These are phyloP conservation scores for Taphrina populina DNA, from an alignment of 1,139 yeast species.

Conservation along the genomic window DNA sequence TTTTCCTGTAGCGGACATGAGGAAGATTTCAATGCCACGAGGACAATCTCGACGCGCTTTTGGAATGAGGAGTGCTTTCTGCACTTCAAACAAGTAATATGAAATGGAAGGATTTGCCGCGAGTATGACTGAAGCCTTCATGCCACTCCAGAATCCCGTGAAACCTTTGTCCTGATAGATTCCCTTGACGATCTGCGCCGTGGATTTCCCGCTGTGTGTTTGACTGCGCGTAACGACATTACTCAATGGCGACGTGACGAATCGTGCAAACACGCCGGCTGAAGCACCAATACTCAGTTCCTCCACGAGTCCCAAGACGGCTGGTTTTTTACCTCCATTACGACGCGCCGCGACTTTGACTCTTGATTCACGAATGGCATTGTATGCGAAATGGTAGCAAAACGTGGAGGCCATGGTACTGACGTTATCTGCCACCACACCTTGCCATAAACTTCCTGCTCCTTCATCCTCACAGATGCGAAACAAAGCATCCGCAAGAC, in stretches of 20 bases:
- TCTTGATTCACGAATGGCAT: constrained; percentile 16
- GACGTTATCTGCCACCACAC: constrained; percentile 24
- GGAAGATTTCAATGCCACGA: constrained; percentile 58
- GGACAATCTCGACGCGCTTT: constrained; percentile 22
- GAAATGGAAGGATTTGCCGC: constrained; percentile 85
- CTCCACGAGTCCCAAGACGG: constrained; percentile 56
- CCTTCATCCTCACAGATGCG: constrained; percentile 27
- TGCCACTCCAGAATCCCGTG: constrained; percentile 78
- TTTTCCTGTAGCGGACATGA: constrained; percentile 76
- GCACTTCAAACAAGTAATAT: constrained; percentile 75
- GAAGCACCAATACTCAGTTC: constrained; percentile 75
- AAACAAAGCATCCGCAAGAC: constrained; percentile 22
- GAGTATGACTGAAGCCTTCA: constrained; percentile 74
- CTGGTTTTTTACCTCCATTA: constrained; percentile 5
- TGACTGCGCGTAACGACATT: constrained; percentile 88
- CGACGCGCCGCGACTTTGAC: constrained; percentile 7
- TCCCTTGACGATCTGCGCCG: constrained; percentile 54
- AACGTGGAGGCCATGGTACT: constrained; percentile 32
- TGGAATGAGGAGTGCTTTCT: constrained; percentile 42
- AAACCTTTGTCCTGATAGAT: constrained; percentile 65
- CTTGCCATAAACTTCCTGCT: constrained; percentile 17
- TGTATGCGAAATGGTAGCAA: constrained; percentile 31
- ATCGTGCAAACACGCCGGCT: constrained; percentile 81
- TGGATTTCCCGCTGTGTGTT: constrained; percentile 46
- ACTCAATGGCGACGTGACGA: constrained; percentile 81